Evolutionary conservation across 176 grass and related monocot genomes (phyloP), one percentile per base, ranked within the genome.

Genomic region (Ananas comosus): DNA sequence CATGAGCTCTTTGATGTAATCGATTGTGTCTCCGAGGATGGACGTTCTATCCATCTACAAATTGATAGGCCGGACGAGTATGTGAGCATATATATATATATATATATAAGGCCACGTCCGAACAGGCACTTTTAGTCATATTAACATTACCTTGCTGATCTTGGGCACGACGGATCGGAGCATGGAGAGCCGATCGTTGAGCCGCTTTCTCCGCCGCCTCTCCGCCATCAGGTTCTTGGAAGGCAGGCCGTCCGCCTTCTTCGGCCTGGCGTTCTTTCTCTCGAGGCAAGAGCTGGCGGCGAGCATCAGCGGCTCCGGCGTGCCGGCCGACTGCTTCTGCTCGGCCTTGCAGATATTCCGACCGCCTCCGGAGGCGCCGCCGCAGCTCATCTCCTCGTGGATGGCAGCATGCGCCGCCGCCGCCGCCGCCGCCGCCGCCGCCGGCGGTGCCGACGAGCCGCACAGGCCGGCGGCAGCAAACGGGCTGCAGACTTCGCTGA

Each of bases 101-200:
- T n/a, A n/a, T n/a, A n/a, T n/a, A n/a, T 23, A 23, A 23, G 22
- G 22, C 22, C 22, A 23, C 22, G 22, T 23, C 22, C 22, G 22
- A 23, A 59, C 14, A 18, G 56, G 10, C 21, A 19, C 1, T 22
- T 0, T 56, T 23, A 23, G 22, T 23, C 0, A 33, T 33, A 29
- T 29, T 3, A 3, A 33, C 19, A 10, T 56, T 71, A 92, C 87
- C 87, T 87, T 91, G 79, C 76, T 96, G 25, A 91, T 91, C 66
- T 87, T 96, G 63, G 87, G 91, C 57, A 96, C 91, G 59, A 96
- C 85, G 66, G 91, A 96, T 56, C 87, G 79, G 64, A 96, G 91
- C 91, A 96, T 87, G 69, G 91, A 96, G 61, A 96, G 91, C 16
- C 91, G 81, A 70, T 96, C 91, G 42, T 96, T 96, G 50, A 91